Evolutionary conservation across 139 green algal species (phyloP).

Genomic region (Auxenochlorella pyrenoidosa): DNA sequence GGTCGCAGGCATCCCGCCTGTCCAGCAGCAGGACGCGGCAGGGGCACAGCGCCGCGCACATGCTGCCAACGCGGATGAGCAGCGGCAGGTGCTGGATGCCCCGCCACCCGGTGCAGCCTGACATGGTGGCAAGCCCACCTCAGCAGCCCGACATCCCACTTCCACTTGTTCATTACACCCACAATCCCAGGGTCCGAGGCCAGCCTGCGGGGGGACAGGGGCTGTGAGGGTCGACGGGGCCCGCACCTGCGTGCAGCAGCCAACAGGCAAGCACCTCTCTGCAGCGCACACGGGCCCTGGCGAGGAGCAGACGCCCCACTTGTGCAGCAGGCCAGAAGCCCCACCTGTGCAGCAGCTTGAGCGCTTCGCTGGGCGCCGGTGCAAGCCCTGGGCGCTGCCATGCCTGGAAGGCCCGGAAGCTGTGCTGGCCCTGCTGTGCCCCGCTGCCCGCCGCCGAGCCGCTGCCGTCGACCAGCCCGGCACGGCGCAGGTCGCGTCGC

Average conservation of each 20-base stretch:
- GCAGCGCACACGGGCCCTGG: background rate
- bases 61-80: background rate
- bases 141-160: slow-evolving; percentile 71
- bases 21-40: no score
- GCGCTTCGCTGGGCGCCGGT: slow-evolving; percentile 56
- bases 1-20: no score
- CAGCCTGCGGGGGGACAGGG: background rate
- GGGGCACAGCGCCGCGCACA: background rate
- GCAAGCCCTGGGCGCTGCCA: slow-evolving; percentile 44
- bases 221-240: no score
- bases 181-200: slow-evolving; percentile 76
- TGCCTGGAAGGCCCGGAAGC: slow-evolving; percentile 49
- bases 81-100: background rate
- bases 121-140: background rate
- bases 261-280: no score
- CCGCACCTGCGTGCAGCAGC: no score
- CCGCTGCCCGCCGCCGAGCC: no score
- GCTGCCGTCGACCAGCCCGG: background rate
- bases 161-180: slow-evolving; percentile 78
- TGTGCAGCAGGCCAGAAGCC: slow-evolving; percentile 63
- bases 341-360: slow-evolving; percentile 75
- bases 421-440: slow-evolving; percentile 34
- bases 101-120: background rate
- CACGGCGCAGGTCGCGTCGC: slow-evolving; percentile 39
- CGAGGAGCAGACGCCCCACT: slow-evolving; percentile 35